Conservation (phyloP, 768 basidiomycete species). For the Boletus coccyginus region DNA sequence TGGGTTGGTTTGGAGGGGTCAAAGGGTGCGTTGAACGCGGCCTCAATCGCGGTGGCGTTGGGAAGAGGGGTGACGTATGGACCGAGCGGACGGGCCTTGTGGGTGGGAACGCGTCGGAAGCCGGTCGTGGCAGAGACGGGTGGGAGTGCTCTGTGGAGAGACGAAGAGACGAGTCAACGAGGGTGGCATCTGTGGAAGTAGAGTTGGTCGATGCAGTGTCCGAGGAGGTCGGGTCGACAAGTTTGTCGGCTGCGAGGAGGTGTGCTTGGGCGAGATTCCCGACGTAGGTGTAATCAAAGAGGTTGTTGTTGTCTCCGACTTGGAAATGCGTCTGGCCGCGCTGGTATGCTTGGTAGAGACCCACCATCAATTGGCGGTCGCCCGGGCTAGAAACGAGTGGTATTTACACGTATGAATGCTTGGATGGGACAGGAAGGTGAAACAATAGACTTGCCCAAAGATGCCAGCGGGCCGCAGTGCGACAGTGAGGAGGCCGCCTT, state of each 20-base stretch:
- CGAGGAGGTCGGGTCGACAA: constrained; percentile 48
- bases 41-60: constrained; percentile 55
- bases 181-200: constrained; percentile 31
- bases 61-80: constrained; percentile 66
- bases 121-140: constrained; percentile 65
- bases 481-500: constrained; percentile 81
- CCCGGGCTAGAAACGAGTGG: constrained; percentile 60
- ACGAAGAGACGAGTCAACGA: constrained; percentile 40
- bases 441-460: constrained; percentile 67
- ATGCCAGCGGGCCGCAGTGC: constrained; percentile 92
- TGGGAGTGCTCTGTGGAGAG: constrained; percentile 53
- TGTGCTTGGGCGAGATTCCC: constrained; percentile 95
- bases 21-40: constrained; percentile 50
- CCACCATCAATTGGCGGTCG: constrained; percentile 81
- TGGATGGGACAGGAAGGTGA: background rate
- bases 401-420: background rate
- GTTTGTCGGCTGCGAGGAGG: constrained; percentile 87
- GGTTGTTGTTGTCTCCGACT: constrained; percentile 88
- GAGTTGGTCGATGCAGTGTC: constrained; percentile 18
- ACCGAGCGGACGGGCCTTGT: constrained; percentile 76
- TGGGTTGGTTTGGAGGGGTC: constrained; percentile 37
- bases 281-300: constrained; percentile 97
- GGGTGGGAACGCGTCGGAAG: constrained; percentile 70
- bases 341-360: constrained; percentile 77
- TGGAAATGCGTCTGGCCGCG: constrained; percentile 87